Base-by-base conservation (phyloP, 176 grass and related monocot genomes). In the Cenchrus americanus region DNA sequence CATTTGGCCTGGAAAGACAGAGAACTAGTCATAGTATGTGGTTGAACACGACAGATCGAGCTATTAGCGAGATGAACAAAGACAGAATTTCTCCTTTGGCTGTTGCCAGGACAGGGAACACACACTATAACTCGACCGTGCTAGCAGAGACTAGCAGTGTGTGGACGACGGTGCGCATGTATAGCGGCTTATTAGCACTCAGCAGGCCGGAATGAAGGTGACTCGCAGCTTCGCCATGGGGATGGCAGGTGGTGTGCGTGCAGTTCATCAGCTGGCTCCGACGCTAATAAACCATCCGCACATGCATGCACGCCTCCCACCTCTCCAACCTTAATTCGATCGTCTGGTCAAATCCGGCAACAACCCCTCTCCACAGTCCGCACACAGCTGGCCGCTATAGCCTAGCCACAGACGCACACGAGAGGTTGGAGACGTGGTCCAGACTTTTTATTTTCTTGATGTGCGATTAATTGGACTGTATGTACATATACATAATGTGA, bases 231-330 rank as follows among this genome's bases (percentile, higher is more conserved):
- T 70, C 64, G 34, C 3, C 6, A 23, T n/a, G 18, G 49, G 18
- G 22, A n/a, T 2, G 17, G 83, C 43, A 57, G 75, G 44, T 23
- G 41, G 24, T 30, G 27, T 30, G 34, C 34, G 4, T 22, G 10
- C 21, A 18, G 43, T 50, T 66, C 61, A n/a, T 4, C 14, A 44
- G 6, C 6, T 6, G 47, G 21, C 11, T 13, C 67, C 59, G 12
- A 46, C 24, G 30, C 27, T 62, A 50, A 69, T 21, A 61, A 82
- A 82, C 46, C 42, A 24, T 24, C 43, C 46, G 73, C 86, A 78
- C 86, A 88, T 78, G 86, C 62, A 37, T 37, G 34, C 34, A 30
- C 27, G 57, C 23, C 77, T 22, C 48, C 46, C 47, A 70, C 67
- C 67, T 70, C 77, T 22, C 48, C 46, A 70, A 70, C 67, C 67